A percentile compares a stretch with the other conserved stretches of the same genome.
phyloP scores from a whole-genome alignment of 2,329 filamentous ascomycete genomes.

The Alternaria incomplexa region DNA sequence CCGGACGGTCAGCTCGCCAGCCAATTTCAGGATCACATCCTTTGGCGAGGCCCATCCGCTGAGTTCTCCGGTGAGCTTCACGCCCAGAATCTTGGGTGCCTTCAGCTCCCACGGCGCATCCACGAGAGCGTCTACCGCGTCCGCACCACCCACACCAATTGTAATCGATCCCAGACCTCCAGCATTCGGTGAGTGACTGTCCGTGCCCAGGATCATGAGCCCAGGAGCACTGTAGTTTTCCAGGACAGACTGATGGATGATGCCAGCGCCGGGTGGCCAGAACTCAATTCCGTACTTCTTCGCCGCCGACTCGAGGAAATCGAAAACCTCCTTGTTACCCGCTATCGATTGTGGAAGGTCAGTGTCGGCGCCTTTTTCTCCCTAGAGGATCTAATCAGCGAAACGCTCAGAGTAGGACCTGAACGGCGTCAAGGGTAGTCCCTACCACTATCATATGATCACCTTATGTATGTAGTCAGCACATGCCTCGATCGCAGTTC shows the following conservation, averaged over 20 bases:
- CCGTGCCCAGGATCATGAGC: slow-evolving; percentile 97
- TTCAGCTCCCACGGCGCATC: slow-evolving; percentile 98
- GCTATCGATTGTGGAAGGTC: slow-evolving; percentile 86
- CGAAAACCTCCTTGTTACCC: slow-evolving; percentile 96
- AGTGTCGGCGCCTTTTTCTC: slow-evolving; percentile 80
- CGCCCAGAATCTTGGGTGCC: slow-evolving; percentile 87
- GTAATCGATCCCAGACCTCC: slow-evolving; percentile 91
- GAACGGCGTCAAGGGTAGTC: not conserved
- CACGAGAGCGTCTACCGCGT: slow-evolving; percentile 95
- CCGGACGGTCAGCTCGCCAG: slow-evolving; percentile 87
- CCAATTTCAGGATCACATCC: slow-evolving; percentile 90
- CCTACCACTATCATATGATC: slow-evolving; percentile 89
- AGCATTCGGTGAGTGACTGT: slow-evolving; percentile 97
- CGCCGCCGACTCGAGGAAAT: slow-evolving; percentile 88
- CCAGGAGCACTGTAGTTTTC: slow-evolving; percentile 98
- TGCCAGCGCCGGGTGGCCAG: slow-evolving; percentile 50
- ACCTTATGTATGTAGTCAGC: slow-evolving; percentile 17
- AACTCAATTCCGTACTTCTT: slow-evolving; percentile 57
- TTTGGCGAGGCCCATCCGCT: slow-evolving; percentile 93
- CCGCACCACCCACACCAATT: slow-evolving; percentile 95
- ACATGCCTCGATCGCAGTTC: not conserved
- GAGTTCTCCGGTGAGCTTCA: slow-evolving; percentile 81
- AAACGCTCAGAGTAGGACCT: not conserved
- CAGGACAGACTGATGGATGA: slow-evolving; percentile 90
- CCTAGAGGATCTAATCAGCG: not conserved